Evolutionary conservation across 148 eudicot genomes (phyloP).

Genomic region (Vaccinium darrowii): DNA sequence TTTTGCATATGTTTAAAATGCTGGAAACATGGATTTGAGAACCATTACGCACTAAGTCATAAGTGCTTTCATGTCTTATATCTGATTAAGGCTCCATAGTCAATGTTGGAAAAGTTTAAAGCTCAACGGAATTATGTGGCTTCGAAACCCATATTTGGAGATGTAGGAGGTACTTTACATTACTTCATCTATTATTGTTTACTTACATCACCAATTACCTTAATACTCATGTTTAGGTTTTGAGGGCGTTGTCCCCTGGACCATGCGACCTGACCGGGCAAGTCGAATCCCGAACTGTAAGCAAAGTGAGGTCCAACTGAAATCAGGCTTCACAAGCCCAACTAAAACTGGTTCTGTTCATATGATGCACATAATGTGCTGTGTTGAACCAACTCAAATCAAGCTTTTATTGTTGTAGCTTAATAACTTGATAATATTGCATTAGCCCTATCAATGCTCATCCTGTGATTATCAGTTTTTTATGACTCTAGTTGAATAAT

Average conservation of each 20-base stretch:
- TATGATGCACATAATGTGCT: not conserved
- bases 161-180: not conserved
- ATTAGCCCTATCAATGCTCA: too few relatives aligned
- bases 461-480: too few relatives aligned
- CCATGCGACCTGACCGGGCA: too few relatives aligned
- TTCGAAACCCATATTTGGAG: not conserved
- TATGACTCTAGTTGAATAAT: too few relatives aligned
- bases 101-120: not conserved
- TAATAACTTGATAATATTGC: too few relatives aligned
- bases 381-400: not conserved
- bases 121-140: not conserved
- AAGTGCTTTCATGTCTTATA: not conserved
- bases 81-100: not conserved
- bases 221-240: too few relatives aligned
- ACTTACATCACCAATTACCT: too few relatives aligned
- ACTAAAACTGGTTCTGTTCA: not conserved
- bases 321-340: too few relatives aligned
- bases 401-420: too few relatives aligned
- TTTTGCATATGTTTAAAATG: not conserved
- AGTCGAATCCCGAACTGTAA: too few relatives aligned
- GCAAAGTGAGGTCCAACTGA: too few relatives aligned
- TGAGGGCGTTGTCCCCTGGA: too few relatives aligned
- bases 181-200: not conserved
- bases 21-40: not conserved
- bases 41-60: not conserved